A percentile compares a stretch with the other conserved stretches of the same genome.
phyloP scores from a whole-genome alignment of 768 basidiomycete species.

The Coprinopsis marcescibilis region DNA sequence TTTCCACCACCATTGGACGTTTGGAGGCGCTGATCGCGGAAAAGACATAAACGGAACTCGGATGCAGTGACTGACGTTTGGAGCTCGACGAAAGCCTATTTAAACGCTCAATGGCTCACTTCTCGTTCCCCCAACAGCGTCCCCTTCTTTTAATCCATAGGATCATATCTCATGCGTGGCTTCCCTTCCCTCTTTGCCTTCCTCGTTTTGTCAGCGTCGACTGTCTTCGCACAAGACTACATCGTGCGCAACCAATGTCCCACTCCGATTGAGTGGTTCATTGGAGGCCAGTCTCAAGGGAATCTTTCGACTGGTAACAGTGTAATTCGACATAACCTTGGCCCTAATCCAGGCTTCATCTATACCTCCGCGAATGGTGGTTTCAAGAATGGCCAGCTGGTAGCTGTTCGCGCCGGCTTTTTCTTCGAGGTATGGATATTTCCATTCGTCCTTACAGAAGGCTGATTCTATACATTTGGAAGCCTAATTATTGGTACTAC shows the following conservation, averaged over 20 bases:
- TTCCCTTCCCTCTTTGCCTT: too few relatives aligned
- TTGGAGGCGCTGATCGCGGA: too few relatives aligned
- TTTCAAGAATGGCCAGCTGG: conserved; percentile 11
- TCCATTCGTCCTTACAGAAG: not conserved
- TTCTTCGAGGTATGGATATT: conserved; percentile 11
- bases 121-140: too few relatives aligned
- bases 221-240: conserved; percentile 9
- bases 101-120: too few relatives aligned
- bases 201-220: not conserved
- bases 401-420: conserved; percentile 20
- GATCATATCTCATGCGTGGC: too few relatives aligned
- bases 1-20: too few relatives aligned
- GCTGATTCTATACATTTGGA: not conserved
- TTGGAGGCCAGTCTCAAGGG: conserved; percentile 13
- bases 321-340: conserved; percentile 12
- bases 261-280: conserved; percentile 14
- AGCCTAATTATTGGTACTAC: conserved; percentile 16
- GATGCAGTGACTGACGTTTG: too few relatives aligned
- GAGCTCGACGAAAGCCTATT: too few relatives aligned
- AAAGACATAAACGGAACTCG: too few relatives aligned
- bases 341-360: conserved; percentile 16
- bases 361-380: conserved; percentile 19
- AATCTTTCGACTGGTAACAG: conserved; percentile 12
- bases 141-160: too few relatives aligned
- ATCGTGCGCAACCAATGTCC: conserved; percentile 22